A percentile compares a stretch with the other conserved stretches of the same genome.
Conservation (phyloP, 1,284 basidiomycete genomes). For the Ustilago bromivora region DNA sequence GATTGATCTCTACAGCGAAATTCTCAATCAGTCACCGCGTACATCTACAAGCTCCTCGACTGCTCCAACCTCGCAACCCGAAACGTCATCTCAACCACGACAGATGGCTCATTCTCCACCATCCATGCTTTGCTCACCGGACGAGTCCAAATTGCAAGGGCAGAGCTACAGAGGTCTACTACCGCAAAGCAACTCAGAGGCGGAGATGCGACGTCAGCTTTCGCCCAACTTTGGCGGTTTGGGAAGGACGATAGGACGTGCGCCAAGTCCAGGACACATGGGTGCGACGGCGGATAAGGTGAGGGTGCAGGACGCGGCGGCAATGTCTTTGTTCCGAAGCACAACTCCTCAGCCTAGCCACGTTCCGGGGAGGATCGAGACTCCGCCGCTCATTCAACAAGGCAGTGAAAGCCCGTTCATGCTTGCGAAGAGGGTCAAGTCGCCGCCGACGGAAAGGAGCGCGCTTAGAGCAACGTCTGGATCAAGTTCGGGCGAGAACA, state of each 20-base stretch:
- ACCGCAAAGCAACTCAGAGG: constrained; percentile 7
- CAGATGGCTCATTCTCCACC: constrained; percentile 15
- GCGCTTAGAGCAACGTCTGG: background rate
- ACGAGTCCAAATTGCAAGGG: background rate
- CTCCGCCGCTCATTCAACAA: constrained; percentile 17
- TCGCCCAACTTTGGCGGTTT: constrained; percentile 12
- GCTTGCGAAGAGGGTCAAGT: constrained; percentile 8
- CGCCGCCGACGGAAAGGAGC: constrained; percentile 1
- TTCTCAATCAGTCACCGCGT: constrained; percentile 25
- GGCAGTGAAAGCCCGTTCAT: constrained; percentile 23
- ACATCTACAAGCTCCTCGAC: background rate
- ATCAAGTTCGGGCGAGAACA: background rate
- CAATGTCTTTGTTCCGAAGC: constrained; percentile 44
- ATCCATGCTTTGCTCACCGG: constrained; percentile 3
- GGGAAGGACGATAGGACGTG: constrained; percentile 2
- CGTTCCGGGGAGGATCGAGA: constrained; percentile 45
- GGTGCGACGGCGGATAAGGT: constrained; percentile 32
- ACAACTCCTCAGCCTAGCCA: constrained; percentile 35
- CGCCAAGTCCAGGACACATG: constrained; percentile 20
- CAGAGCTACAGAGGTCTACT: background rate
- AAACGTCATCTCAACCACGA: background rate
- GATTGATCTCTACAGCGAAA: constrained; percentile 41
- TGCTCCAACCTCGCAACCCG: background rate
- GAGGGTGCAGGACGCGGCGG: constrained; percentile 39
- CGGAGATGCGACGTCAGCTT: constrained; percentile 16